Evolutionary conservation across 306 rosid species (phyloP).

Genomic region (Prunus kanzakura): DNA sequence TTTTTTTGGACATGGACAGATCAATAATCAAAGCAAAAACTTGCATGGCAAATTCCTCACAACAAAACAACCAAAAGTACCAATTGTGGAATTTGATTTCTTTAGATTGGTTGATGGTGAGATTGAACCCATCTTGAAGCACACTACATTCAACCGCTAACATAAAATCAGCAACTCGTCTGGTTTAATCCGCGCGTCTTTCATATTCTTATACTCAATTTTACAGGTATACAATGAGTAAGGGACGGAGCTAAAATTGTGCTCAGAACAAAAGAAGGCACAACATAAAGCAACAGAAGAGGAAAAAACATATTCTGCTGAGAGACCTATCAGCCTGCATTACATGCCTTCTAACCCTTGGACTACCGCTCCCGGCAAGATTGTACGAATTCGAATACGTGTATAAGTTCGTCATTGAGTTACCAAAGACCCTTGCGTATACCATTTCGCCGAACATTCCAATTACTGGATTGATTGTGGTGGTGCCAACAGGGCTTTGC

Average conservation of each 20-base stretch:
- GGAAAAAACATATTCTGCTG: constrained; percentile 63
- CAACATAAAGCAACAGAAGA: constrained; percentile 60
- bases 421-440: constrained; percentile 71
- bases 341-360: constrained; percentile 67
- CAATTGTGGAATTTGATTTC: too few species aligned
- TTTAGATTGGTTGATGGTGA: too few species aligned
- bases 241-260: constrained; percentile 8
- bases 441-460: constrained; percentile 69
- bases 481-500: constrained; percentile 31
- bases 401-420: constrained; percentile 53
- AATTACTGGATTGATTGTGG: constrained; percentile 36
- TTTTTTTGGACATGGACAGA: too few species aligned
- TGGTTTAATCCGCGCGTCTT: neutral
- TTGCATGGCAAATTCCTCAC: neutral
- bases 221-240: constrained; percentile 28
- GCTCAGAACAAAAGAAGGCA: constrained; percentile 71
- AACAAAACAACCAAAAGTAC: neutral
- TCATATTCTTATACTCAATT: constrained; percentile 18
- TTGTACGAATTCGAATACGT: constrained; percentile 57
- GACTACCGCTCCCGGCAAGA: constrained; percentile 43
- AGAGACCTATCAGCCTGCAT: constrained; percentile 72
- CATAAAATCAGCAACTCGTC: neutral
- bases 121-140: neutral
- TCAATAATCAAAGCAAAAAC: neutral
- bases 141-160: neutral